Evolutionary conservation across 1,284 basidiomycete genomes (phyloP), one percentile per base, ranked within the genome.

Genomic region (Rhodotorula sp.): DNA sequence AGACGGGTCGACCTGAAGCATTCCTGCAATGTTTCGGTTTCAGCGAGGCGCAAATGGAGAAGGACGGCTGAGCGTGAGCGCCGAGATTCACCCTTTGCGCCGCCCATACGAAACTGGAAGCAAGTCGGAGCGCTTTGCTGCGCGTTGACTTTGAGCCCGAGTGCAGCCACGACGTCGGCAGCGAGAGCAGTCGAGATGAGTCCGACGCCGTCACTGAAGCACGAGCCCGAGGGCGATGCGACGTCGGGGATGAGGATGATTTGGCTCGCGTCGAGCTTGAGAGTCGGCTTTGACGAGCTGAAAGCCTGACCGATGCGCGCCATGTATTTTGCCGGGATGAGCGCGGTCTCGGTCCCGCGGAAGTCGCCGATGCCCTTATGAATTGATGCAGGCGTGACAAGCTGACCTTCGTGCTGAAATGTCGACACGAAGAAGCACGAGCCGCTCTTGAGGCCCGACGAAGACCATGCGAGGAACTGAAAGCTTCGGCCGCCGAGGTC

Each of bases 381-480:
- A 27, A 78, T 77, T 1, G 23, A 48, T 17, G 59, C 48, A 0
- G 78, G 77, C 8, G 71, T 74, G 61, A 76, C 50, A 13, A 61
- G 49, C 17, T 44, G 48, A 5, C 59, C 74, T 19, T 62, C 64
- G 69, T 88, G 83, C 4, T 82, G 10, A 77, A 91, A 91, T 0
- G 87, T 85, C 68, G 82, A 84, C 76, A 91, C 82, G 78, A 89
- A 91, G 89, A 90, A 91, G n/a, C 90, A 89, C 0, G 88, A 85
- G 77, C 90, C 90, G 70, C 88, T 85, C 50, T 87, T 86, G 49
- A 92, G 81, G 4, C 89, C 87, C 5, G 90, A 90, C 41, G 82
- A 85, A 0, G 90, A 90, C 78, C 90, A 92, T 0, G 88, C 90
- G 52, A 92, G 82, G 78, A 91, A 91, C 68, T 90, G 85, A 74